Evolutionary conservation across 2,329 filamentous ascomycete species (phyloP), one percentile per base, ranked within the genome.

Genomic region (Cercospora sp.): DNA sequence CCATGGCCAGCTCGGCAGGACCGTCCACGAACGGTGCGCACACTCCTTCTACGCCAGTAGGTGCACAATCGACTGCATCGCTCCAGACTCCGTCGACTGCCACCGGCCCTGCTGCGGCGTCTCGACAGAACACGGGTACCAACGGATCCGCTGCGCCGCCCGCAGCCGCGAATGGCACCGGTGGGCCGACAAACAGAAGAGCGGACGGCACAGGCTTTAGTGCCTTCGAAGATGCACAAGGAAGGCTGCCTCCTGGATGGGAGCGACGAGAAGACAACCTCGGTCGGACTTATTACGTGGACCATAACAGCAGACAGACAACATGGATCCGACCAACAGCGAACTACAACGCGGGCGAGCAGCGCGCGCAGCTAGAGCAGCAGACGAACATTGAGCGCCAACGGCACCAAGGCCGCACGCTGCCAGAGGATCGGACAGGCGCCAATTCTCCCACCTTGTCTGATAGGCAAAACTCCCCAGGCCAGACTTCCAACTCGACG

Each of bases 211-310:
- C 75, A n/a, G 81, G 81, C 63, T 88, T 97, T 77, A 97, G 93
- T 76, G 94, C 94, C 0, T 99, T 99, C 73, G 94, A 98, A 81
- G 95, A 99, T 81, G 89, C 90, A n/a, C 94, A 97, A 77, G 95
- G 95, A 66, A 90, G 94, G 74, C 82, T 99, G 64, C 95, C 95
- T 36, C 89, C 91, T 61, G 95, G 95, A 36, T 99, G 95, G 94
- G 95, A 99, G 82, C 89, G 95, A 65, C 89, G 95, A 66, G 94
- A 98, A 80, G 95, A 99, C 79, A 95, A 97, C 74, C 81, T 98
- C 53, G 94, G 95, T 63, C 88, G 95, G 75, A 98, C 94, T 23
- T 99, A 99, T 79, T 99, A 98, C 78, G 95, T 99, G 63, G 95
- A 99, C 77, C 95, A 98, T 79, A 98, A 98, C 79, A 97, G 94